A percentile compares a stretch with the other conserved stretches of the same genome.
phyloP scores from a whole-genome alignment of 139 green algal genomes.

The Diplosphaera chodatii region DNA sequence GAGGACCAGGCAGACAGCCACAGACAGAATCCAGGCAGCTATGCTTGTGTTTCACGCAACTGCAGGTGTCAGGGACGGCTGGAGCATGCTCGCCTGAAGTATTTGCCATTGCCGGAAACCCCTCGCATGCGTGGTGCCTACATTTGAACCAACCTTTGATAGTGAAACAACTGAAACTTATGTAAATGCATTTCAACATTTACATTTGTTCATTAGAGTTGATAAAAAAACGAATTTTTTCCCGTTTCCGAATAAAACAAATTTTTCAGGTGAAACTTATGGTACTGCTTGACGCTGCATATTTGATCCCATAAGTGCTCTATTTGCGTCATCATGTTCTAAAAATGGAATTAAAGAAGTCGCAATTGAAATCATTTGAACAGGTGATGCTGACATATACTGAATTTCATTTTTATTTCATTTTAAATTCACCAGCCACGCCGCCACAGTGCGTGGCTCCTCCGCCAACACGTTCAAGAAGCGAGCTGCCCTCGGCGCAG shows the following conservation, averaged over 20 bases:
- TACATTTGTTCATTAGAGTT: too few species aligned
- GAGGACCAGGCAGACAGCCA: too few species aligned
- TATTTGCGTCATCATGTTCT: constrained; percentile 64
- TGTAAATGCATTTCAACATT: too few species aligned
- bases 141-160: too few species aligned
- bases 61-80: too few species aligned
- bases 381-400: constrained; percentile 24
- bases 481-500: constrained; percentile 9
- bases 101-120: constrained; percentile 24
- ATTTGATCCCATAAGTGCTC: constrained; percentile 65
- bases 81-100: constrained; percentile 32
- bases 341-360: constrained; percentile 64
- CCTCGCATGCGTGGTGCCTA: constrained; percentile 36
- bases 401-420: constrained; percentile 22
- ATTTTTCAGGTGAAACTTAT: constrained; percentile 41
- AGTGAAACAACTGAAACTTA: too few species aligned
- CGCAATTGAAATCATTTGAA: constrained; percentile 60
- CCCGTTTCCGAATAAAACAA: too few species aligned
- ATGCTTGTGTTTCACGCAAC: too few species aligned
- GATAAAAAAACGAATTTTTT: too few species aligned
- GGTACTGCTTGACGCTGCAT: constrained; percentile 65
- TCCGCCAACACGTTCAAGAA: constrained; percentile 47
- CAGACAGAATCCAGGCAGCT: too few species aligned
- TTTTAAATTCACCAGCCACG: constrained; percentile 41
- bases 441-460: constrained; percentile 22